phyloP scores from a whole-genome alignment of 129 eudicot species.

The Arctium minus region DNA sequence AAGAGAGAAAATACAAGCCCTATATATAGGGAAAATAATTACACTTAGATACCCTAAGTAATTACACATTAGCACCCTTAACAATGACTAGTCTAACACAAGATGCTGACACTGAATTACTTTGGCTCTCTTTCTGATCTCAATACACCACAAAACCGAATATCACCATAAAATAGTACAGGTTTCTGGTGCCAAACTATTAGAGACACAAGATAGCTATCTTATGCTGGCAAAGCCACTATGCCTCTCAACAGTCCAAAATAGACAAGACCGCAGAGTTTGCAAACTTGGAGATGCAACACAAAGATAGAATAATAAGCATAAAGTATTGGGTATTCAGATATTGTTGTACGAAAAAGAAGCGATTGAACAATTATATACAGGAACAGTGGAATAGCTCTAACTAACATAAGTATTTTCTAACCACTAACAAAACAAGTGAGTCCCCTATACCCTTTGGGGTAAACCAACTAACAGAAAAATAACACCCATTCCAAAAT shows the following conservation, averaged over 20 bases:
- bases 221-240: neutral
- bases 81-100: no score
- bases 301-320: neutral
- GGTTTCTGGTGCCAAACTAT: neutral
- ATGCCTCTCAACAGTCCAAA: neutral
- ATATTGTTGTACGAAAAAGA: neutral
- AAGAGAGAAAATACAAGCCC: no score
- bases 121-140: neutral
- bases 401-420: neutral
- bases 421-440: neutral
- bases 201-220: neutral
- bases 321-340: neutral
- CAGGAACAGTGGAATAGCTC: neutral
- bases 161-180: neutral
- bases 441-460: neutral
- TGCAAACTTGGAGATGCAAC: neutral
- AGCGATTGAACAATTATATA: neutral
- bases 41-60: no score
- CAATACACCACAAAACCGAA: neutral
- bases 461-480: neutral
- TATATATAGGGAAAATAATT: no score
- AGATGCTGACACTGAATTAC: neutral
- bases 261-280: neutral
- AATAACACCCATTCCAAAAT: neutral
- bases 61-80: no score